Conservation (phyloP, 202 grass and related monocot species). For the Musa balbisiana region DNA sequence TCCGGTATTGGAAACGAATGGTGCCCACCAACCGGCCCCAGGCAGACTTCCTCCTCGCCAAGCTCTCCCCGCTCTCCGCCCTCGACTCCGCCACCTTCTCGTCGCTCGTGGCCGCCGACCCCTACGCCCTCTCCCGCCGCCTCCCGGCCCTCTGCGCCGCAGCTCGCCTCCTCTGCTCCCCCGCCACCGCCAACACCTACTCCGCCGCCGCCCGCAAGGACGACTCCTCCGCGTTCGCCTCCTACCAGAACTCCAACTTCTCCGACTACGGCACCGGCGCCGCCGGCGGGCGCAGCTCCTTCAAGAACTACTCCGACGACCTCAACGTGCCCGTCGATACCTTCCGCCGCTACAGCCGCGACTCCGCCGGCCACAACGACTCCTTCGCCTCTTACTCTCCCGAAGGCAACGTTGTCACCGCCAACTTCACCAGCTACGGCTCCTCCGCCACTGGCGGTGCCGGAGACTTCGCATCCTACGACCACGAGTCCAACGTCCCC, state of each 20-base stretch:
- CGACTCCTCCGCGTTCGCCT: conserved; percentile 1
- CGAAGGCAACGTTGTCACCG: not conserved
- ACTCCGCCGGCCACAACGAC: conserved; percentile 2
- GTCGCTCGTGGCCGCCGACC: not conserved
- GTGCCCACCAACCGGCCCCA: conserved; percentile 78
- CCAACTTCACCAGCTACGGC: conserved; percentile 18
- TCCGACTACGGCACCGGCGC: conserved; percentile 5
- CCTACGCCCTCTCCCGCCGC: conserved; percentile 1
- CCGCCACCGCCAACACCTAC: not conserved
- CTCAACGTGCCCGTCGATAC: not conserved
- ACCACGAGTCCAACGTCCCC: not conserved
- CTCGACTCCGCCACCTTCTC: conserved; percentile 50
- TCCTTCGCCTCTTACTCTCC: not conserved
- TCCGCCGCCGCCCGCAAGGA: not conserved
- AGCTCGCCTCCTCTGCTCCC: conserved; percentile 10
- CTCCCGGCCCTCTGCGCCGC: conserved; percentile 4
- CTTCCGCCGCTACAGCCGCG: conserved; percentile 19
- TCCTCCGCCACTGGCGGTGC: not conserved
- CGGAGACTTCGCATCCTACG: conserved; percentile 1
- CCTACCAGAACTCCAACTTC: conserved; percentile 12
- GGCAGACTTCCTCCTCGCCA: conserved; percentile 64
- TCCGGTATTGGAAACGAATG: conserved; percentile 91
- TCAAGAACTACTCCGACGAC: conserved; percentile 8
- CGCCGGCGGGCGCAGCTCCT: not conserved
- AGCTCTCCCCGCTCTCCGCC: conserved; percentile 67